Percentiles rank a stretch among this genome's conserved stretches.
Conservation (phyloP, 2,329 filamentous ascomycete genomes). For the Cercospora beticola region DNA sequence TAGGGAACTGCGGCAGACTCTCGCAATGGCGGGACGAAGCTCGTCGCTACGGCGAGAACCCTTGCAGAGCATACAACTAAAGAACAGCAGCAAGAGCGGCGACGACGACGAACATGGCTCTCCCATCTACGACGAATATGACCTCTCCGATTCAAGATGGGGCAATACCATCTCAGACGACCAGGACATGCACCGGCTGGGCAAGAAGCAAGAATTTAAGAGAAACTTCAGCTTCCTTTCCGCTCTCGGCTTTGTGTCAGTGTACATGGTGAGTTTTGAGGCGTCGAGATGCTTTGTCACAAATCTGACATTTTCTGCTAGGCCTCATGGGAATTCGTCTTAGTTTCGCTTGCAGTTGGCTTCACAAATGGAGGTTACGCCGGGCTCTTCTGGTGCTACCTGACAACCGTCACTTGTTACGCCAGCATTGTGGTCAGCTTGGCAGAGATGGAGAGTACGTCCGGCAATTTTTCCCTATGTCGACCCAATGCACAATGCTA, state of each 20-base stretch:
- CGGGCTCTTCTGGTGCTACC: slow-evolving; percentile 38
- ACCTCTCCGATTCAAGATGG: slow-evolving; percentile 10
- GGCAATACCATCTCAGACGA: slow-evolving; percentile 18
- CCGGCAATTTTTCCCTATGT: not conserved
- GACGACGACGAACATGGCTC: slow-evolving; percentile 16
- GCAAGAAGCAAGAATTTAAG: slow-evolving; percentile 34
- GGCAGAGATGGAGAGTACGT: slow-evolving; percentile 38
- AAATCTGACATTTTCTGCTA: slow-evolving; percentile 4
- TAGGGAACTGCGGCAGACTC: not conserved
- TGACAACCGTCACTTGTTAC: slow-evolving; percentile 34
- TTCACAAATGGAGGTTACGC: slow-evolving; percentile 37
- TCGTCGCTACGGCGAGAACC: slow-evolving; percentile 9
- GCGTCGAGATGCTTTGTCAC: slow-evolving; percentile 20
- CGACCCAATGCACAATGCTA: too few species aligned
- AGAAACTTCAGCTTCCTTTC: slow-evolving; percentile 34
- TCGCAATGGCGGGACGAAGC: slow-evolving; percentile 8
- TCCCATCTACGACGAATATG: slow-evolving; percentile 10
- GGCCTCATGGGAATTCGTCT: slow-evolving; percentile 34
- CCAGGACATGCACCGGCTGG: slow-evolving; percentile 34
- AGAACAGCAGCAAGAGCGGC: slow-evolving; percentile 1
- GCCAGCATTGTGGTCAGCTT: slow-evolving; percentile 33
- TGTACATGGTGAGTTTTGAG: slow-evolving; percentile 32
- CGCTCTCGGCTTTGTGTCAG: slow-evolving; percentile 35
- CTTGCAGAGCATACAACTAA: slow-evolving; percentile 11
- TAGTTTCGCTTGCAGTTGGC: slow-evolving; percentile 34